Base-by-base conservation (phyloP, 495 filamentous ascomycete species). In the Evansstolkia leycettana region DNA sequence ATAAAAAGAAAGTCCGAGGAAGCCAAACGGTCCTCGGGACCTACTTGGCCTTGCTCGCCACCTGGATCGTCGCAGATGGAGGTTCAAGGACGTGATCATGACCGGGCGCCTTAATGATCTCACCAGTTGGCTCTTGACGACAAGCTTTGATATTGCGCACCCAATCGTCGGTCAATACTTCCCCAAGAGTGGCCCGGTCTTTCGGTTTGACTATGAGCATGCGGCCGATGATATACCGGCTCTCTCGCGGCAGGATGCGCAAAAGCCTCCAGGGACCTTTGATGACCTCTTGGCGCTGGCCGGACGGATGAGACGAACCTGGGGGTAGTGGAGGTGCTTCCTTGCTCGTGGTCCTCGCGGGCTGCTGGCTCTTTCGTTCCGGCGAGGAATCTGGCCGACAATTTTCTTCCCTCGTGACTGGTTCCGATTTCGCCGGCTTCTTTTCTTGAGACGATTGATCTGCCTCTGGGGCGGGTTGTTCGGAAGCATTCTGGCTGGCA, bases 251-350 rank as follows among this genome's bases (percentile, higher is more conserved):
- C 2, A 98, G 71, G 5, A 96, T 70, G 33, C 90, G 75, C n/a
- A 98, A 70, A 38, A 98, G 70, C 26, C 90, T 76, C 82, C 88
- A 92, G 8, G 92, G 92, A 0, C 90, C 90, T 48, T 85, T 86
- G 48, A 95, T 84, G 2, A 86, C 73, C 45, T 87, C 80, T 37
- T 62, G 64, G n/a, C 60, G 63, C 45, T 75, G 80, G 33, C 45
- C 52, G 14, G 58, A 43, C 19, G 41, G 42, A 29, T 46, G 39
- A 9, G 50, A 39, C 23, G 39, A 47, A 15, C 30, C 41, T 1
- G 54, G 35, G 9, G 59, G 53, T 31, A 65, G 57, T 8, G 59
- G 62, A 11, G 60, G 61, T 15, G 59, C 63, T 25, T 67, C 57
- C 34, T 74, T 78, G 43, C 75, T 75, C 2, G 52, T 66, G 3